A percentile compares a stretch with the other conserved stretches of the same genome.
Conservation (phyloP, 2,329 filamentous ascomycete species). For the Neobulgaria alba region DNA sequence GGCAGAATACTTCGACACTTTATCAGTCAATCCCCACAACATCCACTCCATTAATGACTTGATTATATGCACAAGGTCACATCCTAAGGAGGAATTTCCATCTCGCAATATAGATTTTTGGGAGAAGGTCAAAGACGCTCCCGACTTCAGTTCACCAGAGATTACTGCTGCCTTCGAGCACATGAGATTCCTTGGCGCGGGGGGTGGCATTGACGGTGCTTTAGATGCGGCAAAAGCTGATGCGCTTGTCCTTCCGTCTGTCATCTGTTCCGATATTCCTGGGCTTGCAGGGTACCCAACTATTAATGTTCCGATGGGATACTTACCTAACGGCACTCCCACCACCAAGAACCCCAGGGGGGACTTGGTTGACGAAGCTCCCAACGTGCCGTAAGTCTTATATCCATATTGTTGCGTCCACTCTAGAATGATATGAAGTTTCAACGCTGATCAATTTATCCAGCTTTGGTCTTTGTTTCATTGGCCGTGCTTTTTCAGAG, state of each 20-base stretch:
- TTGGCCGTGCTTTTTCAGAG: neutral
- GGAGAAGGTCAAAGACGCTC: too few relatives aligned
- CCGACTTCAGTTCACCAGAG: too few relatives aligned
- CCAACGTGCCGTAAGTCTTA: constrained; percentile 3
- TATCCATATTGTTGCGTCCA: too few relatives aligned
- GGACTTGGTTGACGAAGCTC: neutral
- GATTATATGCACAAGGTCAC: constrained; percentile 42
- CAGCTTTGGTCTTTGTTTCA: constrained; percentile 1
- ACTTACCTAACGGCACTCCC: neutral
- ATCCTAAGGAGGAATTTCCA: constrained; percentile 44
- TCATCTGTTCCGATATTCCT: neutral
- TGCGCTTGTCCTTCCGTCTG: constrained; percentile 51
- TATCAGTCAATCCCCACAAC: constrained; percentile 48
- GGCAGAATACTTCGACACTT: constrained; percentile 42
- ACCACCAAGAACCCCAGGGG: neutral
- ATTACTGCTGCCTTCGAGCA: too few relatives aligned
- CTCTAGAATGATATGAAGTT: too few relatives aligned
- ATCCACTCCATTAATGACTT: constrained; percentile 44
- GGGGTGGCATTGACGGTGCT: constrained; percentile 41
- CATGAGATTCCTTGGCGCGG: neutral
- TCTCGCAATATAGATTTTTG: constrained; percentile 46
- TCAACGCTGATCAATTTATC: neutral
- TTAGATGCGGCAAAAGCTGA: constrained; percentile 47
- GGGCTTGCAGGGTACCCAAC: neutral
- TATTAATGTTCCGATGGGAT: neutral